Conservation (phyloP, 192 early-diverging fungal species). For the Coemansia javaensis region DNA sequence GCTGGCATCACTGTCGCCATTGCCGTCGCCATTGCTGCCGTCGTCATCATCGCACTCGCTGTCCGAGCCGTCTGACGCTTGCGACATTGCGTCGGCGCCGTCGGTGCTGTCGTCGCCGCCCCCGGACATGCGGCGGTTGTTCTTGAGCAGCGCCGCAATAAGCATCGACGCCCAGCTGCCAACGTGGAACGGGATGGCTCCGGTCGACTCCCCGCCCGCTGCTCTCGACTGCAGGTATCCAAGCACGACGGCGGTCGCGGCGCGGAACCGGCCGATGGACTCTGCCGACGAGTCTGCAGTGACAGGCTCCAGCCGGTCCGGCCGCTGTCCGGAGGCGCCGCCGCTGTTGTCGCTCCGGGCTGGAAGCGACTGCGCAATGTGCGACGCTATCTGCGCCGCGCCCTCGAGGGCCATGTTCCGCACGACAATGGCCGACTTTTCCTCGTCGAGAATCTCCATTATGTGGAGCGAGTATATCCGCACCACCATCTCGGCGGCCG, state of each 20-base stretch:
- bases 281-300: slow-evolving; percentile 16
- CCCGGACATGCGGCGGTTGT: background rate
- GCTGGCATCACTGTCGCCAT: too few relatives aligned
- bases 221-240: slow-evolving; percentile 35
- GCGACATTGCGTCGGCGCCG: too few relatives aligned
- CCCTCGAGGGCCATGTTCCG: slow-evolving; percentile 61
- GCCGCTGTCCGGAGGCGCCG: background rate
- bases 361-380: slow-evolving; percentile 32
- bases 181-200: slow-evolving; percentile 33
- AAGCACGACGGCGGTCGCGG: slow-evolving; percentile 11
- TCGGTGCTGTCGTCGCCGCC: background rate
- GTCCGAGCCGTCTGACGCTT: too few relatives aligned
- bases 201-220: slow-evolving; percentile 19
- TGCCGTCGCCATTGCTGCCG: background rate
- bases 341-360: background rate
- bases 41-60: background rate
- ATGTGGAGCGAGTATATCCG: slow-evolving; percentile 64
- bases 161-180: slow-evolving; percentile 37
- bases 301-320: slow-evolving; percentile 2
- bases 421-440: slow-evolving; percentile 54
- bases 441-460: slow-evolving; percentile 61
- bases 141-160: slow-evolving; percentile 30
- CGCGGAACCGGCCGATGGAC: slow-evolving; percentile 15
- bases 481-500: slow-evolving; percentile 71
- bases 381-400: slow-evolving; percentile 59